phyloP scores from a whole-genome alignment of 2,329 filamentous ascomycete genomes.

The Penicillium frequentans region DNA sequence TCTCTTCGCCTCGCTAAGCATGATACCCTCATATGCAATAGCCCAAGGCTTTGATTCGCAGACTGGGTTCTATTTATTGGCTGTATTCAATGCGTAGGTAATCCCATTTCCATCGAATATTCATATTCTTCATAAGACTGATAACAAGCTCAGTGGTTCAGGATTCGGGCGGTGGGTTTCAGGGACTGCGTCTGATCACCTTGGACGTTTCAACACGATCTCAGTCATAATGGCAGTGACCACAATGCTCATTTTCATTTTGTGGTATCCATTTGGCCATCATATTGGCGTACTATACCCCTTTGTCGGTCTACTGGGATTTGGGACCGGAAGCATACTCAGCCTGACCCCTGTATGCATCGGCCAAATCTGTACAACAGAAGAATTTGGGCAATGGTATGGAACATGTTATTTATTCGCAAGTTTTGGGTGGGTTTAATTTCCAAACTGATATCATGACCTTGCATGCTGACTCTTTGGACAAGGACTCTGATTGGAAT shows the following conservation, averaged over 20 bases:
- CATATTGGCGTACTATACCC: conserved; percentile 2
- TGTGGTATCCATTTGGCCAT: conserved; percentile 6
- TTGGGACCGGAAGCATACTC: conserved; percentile 4
- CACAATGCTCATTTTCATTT: background rate
- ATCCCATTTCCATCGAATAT: no score
- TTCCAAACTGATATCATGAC: background rate
- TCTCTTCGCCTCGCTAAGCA: background rate
- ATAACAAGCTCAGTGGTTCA: background rate
- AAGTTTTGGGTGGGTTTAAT: background rate
- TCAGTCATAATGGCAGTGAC: background rate
- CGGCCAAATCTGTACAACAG: conserved; percentile 3
- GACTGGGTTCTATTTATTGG: background rate
- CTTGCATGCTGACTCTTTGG: background rate
- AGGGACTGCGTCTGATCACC: background rate
- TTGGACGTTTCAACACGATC: conserved; percentile 3
- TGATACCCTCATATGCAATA: conserved; percentile 2
- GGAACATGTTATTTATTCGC: conserved; percentile 3
- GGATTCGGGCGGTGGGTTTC: conserved; percentile 1
- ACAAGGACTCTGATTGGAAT: background rate
- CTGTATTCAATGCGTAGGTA: conserved; percentile 2
- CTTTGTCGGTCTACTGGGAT: background rate
- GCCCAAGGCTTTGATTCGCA: background rate
- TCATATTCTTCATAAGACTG: background rate
- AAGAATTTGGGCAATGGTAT: conserved; percentile 2
- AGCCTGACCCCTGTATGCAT: conserved; percentile 2